Evolutionary conservation across 495 filamentous ascomycete species (phyloP), one percentile per base, ranked within the genome.

Genomic region (Glonium stellatum): DNA sequence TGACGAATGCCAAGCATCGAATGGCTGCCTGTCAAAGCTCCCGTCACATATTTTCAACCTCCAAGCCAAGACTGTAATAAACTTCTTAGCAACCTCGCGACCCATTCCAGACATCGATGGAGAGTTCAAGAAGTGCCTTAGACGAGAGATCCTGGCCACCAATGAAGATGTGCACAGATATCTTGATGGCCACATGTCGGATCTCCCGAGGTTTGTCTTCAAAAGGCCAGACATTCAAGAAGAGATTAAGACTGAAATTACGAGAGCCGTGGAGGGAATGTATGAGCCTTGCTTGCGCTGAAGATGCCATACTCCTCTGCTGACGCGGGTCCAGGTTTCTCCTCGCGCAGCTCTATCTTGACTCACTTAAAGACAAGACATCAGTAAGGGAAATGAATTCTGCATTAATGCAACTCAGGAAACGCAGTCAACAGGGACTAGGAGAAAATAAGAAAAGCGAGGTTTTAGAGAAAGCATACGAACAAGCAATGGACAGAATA

Each of bases 301-400:
- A 15, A 31, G 34, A 47, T 54, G 22, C 25, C 3, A 22, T 54
- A 4, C 34, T 12, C 15, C 37, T 39, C 34, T 49, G 22, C 23
- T 19, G 19, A 1, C 25, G 8, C 27, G n/a, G n/a, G n/a, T n/a
- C n/a, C 39, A 77, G 80, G 77, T 83, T 84, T 59, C 72, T 83
- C 0, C 70, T 85, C 13, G 78, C 79, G 11, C 65, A 66, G 15
- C 70, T 84, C 0, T 69, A 80, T 63, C 56, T 82, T n/a, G 70
- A 77, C n/a, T 75, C 75, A 4, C 63, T 84, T 11, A 53, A 61
- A 0, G 68, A 60, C 0, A 77, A 76, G 54, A 53, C 15, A 4
- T 70, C 69, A 10, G n/a, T n/a, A n/a, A n/a, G n/a, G n/a, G n/a
- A n/a, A n/a, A n/a, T n/a, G n/a, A n/a, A n/a, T n/a, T n/a, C n/a